These are phyloP conservation scores for Chrysoporthe puriensis DNA, from an alignment of 2,329 filamentous ascomycete species.

Conservation along the genomic window DNA sequence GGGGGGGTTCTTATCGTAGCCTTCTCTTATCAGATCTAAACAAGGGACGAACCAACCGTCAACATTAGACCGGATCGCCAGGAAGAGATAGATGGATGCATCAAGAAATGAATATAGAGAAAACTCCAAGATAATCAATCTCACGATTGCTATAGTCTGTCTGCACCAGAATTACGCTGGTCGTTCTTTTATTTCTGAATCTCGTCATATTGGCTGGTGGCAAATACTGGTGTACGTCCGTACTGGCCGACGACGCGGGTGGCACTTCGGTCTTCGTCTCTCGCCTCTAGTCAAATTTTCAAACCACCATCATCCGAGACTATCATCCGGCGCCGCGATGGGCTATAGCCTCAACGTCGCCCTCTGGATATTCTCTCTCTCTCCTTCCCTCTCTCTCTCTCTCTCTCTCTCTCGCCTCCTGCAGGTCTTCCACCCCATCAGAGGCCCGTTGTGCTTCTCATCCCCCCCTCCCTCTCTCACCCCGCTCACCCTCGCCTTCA, in stretches of 20 bases:
- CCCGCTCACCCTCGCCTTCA: not conserved
- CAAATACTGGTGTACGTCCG: not conserved
- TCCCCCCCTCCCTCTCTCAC: not conserved
- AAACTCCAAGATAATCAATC: too few relatives aligned
- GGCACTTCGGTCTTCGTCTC: not conserved
- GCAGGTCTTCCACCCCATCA: too few relatives aligned
- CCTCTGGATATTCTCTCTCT: not conserved
- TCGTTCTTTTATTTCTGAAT: too few relatives aligned
- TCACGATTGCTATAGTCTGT: too few relatives aligned
- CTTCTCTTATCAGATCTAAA: too few relatives aligned
- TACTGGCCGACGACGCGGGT: not conserved
- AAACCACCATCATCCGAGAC: not conserved
- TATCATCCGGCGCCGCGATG: not conserved
- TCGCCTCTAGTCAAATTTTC: not conserved
- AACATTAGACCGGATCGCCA: too few relatives aligned
- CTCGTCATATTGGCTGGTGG: not conserved
- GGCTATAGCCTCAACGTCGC: not conserved
- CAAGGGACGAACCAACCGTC: too few relatives aligned
- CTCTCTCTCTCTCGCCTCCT: too few relatives aligned
- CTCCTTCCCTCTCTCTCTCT: not conserved
- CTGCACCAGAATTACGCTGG: too few relatives aligned
- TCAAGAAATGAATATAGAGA: too few relatives aligned
- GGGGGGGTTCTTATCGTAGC: too few relatives aligned
- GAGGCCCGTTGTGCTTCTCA: not conserved
- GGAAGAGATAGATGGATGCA: too few relatives aligned